Evolutionary conservation across 257 asterid genomes (phyloP), one percentile per base, ranked within the genome.

Genomic region (Ballota nigra): DNA sequence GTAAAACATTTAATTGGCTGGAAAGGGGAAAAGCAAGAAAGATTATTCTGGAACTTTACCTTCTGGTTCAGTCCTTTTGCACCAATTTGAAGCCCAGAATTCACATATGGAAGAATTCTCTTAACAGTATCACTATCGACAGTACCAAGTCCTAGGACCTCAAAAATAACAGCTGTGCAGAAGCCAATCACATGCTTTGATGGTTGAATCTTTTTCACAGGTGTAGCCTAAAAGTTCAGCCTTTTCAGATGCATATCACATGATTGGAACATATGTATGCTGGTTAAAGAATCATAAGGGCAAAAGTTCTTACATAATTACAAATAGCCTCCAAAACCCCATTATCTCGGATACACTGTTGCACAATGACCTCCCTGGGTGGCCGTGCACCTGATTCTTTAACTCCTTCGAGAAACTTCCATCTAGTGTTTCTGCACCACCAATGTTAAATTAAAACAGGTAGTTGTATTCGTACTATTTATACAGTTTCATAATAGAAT

Each of bases 391-490:
- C 97, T 52, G 89, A 82, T 61, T 72, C 76, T 84, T 88, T 89
- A 55, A 94, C 99, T 64, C 96, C 98, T 70, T 88, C 93, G 26
- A 94, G 95, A 82, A 94, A 94, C 77, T 70, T 86, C 99, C 99
- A 94, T 76, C 68, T 86, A 66, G 82, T 84, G 72, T 92, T 94
- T 68, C 99, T 94, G 86, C 76, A 81, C 75, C 77, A 73, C 79
- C 78, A 53, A 49, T 40, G 60, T 72, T 23, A 75, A 52, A 68
- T 63, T 55, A 73, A 78, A 63, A 26, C 20, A 43, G n/a, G 6
- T 24, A 9, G 24, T 4, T 73, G 26, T 29, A 40, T 20, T 22
- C 34, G 78, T 3, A n/a, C 38, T 52, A 28, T 62, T 52, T 51
- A 72, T 22, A 28, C 10, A 7, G 58, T 57, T 3, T 6, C 63